A percentile compares a stretch with the other conserved stretches of the same genome.
Evolutionary conservation across 2,329 filamentous ascomycete genomes (phyloP).

Genomic region (Gaeumannomyces sp.): DNA sequence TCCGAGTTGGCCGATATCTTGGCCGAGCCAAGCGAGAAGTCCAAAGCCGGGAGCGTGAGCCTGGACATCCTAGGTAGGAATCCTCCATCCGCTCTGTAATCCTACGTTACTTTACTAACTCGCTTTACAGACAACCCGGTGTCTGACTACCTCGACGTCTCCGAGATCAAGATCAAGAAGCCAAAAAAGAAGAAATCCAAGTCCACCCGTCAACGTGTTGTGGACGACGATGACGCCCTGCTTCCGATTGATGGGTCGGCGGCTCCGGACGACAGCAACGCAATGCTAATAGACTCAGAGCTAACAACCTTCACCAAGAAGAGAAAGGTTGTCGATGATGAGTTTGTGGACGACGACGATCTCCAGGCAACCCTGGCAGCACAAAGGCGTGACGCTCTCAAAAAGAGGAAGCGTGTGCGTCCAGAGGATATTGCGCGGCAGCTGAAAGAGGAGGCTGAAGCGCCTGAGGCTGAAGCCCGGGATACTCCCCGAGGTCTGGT

Average conservation of each 20-base stretch:
- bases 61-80: conserved; percentile 58
- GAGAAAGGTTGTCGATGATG: conserved; percentile 56
- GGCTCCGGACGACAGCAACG: conserved; percentile 28
- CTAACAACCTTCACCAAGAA: conserved; percentile 47
- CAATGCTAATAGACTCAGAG: conserved; percentile 74
- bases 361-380: conserved; percentile 77
- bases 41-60: conserved; percentile 65
- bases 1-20: conserved; percentile 55
- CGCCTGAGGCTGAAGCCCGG: conserved; percentile 41
- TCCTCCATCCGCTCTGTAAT: background rate
- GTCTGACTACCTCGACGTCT: conserved; percentile 84
- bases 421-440: conserved; percentile 84
- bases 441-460: conserved; percentile 57
- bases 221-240: conserved; percentile 55
- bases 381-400: conserved; percentile 78
- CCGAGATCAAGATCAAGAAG: conserved; percentile 89
- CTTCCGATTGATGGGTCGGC: conserved; percentile 34
- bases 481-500: conserved; percentile 58
- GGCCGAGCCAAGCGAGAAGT: conserved; percentile 43
- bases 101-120: conserved; percentile 21
- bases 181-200: conserved; percentile 77
- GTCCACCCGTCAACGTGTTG: conserved; percentile 61
- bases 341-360: conserved; percentile 86
- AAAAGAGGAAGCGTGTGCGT: conserved; percentile 81
- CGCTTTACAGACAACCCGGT: conserved; percentile 47